phyloP scores from a whole-genome alignment of 805 yeast genomes.

The Myxozyma melibiosi region DNA sequence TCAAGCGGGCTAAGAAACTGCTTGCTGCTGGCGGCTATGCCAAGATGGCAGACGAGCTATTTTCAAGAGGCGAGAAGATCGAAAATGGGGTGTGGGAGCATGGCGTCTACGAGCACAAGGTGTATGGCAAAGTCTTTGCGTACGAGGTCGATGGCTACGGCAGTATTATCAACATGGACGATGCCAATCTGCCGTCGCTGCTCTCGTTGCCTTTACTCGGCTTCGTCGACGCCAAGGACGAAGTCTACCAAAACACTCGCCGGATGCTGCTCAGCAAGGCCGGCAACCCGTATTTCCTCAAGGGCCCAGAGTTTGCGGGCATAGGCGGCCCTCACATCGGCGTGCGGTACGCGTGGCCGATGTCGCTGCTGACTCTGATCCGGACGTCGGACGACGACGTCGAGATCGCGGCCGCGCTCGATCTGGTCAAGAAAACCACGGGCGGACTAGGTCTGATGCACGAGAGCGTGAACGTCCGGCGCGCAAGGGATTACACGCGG shows the following conservation, averaged over 20 bases:
- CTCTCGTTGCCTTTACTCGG: slow-evolving; percentile 81
- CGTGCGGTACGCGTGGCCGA: slow-evolving; percentile 82
- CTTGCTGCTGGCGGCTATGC: slow-evolving; percentile 34
- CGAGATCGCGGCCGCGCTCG: slow-evolving; percentile 59
- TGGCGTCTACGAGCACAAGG: slow-evolving; percentile 69
- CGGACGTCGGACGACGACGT: slow-evolving; percentile 72
- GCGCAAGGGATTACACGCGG: slow-evolving; percentile 60
- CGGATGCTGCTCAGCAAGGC: slow-evolving; percentile 65
- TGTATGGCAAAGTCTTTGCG: slow-evolving; percentile 77
- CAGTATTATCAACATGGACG: slow-evolving; percentile 70
- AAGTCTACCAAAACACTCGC: slow-evolving; percentile 74
- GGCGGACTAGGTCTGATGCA: slow-evolving; percentile 81
- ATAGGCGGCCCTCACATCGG: slow-evolving; percentile 94
- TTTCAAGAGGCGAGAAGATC: slow-evolving; percentile 48
- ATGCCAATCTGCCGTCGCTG: slow-evolving; percentile 81
- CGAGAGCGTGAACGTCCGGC: slow-evolving; percentile 72
- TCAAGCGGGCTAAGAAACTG: slow-evolving; percentile 35
- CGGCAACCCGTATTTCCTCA: slow-evolving; percentile 78
- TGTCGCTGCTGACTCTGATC: slow-evolving; percentile 75
- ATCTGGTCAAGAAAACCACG: slow-evolving; percentile 60
- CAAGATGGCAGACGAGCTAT: slow-evolving; percentile 39
- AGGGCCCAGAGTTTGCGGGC: slow-evolving; percentile 67
- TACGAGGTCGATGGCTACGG: slow-evolving; percentile 91
- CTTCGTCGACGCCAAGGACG: slow-evolving; percentile 53
- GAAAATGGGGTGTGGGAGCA: slow-evolving; percentile 58